Conservation (phyloP, 2,329 filamentous ascomycete genomes). For the Fusarium sublunatum region DNA sequence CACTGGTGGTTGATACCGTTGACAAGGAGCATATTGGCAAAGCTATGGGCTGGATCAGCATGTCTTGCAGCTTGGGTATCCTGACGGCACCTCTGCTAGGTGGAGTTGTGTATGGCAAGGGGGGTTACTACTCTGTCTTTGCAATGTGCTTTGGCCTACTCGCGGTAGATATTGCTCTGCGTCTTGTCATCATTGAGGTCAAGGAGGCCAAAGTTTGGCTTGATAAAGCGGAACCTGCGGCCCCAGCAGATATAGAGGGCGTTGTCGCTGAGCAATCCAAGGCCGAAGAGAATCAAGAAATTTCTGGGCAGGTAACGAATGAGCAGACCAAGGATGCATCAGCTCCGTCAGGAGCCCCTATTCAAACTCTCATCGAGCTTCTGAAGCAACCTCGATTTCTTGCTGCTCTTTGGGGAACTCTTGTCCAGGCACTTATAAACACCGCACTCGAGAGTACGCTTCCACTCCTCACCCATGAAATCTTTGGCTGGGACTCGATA, state of each 20-base stretch:
- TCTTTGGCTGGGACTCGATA: conserved; percentile 50
- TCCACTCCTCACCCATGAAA: conserved; percentile 46
- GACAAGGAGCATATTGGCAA: conserved; percentile 48
- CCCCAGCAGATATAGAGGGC: conserved; percentile 6
- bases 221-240: conserved; percentile 3
- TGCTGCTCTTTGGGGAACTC: conserved; percentile 50
- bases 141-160: conserved; percentile 53
- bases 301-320: background rate
- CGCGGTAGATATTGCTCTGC: conserved; percentile 49
- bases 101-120: conserved; percentile 49
- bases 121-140: conserved; percentile 51
- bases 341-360: conserved; percentile 20
- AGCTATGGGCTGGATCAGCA: conserved; percentile 51
- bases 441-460: conserved; percentile 52
- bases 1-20: conserved; percentile 52
- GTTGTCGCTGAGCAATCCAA: background rate
- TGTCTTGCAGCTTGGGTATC: conserved; percentile 49
- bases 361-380: conserved; percentile 43
- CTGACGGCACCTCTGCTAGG: conserved; percentile 50
- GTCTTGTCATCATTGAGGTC: conserved; percentile 50
- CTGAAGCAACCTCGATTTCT: conserved; percentile 49
- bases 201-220: conserved; percentile 49
- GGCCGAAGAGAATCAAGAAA: background rate
- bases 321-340: conserved; percentile 11
- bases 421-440: conserved; percentile 49